These are phyloP conservation scores for Xeromyces bisporus DNA, from an alignment of 495 filamentous ascomycete species.

Conservation along the genomic window DNA sequence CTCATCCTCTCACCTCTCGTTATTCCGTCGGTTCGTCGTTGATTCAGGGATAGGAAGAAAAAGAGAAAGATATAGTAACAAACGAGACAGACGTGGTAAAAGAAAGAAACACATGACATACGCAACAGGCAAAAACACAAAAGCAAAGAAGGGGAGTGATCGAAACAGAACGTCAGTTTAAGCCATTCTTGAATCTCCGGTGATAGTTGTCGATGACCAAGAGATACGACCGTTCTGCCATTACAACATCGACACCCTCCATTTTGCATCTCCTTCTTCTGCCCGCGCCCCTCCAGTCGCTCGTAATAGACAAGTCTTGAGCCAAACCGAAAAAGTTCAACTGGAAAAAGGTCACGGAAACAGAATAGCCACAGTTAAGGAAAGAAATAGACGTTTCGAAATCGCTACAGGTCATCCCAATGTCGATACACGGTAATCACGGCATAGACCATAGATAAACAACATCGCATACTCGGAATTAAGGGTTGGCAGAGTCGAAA, in stretches of 20 bases:
- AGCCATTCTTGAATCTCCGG: no score
- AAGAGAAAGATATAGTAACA: no score
- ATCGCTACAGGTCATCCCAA: constrained; percentile 1
- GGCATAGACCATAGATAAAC: no score
- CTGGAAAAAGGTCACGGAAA: constrained; percentile 15
- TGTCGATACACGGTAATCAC: not conserved
- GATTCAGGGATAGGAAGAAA: no score
- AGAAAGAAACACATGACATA: constrained; percentile 3
- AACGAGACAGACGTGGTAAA: not conserved
- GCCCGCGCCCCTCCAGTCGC: constrained; percentile 13
- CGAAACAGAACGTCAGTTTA: constrained; percentile 4
- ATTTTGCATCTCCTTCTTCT: constrained; percentile 25
- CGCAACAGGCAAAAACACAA: constrained; percentile 3
- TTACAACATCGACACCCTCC: constrained; percentile 13
- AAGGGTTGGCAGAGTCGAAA: not conserved
- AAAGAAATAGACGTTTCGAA: constrained; percentile 13
- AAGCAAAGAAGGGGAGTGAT: constrained; percentile 2
- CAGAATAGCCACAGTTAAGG: constrained; percentile 21
- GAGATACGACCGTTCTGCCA: constrained; percentile 9
- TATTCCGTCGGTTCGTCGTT: not conserved
- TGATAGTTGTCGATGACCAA: constrained; percentile 4
- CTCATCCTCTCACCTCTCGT: not conserved
- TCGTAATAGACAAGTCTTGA: constrained; percentile 6
- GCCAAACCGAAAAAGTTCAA: constrained; percentile 3
- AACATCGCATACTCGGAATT: not conserved